Evolutionary conservation across 768 basidiomycete genomes (phyloP).

Genomic region (Dacryopinax primogenitus): DNA sequence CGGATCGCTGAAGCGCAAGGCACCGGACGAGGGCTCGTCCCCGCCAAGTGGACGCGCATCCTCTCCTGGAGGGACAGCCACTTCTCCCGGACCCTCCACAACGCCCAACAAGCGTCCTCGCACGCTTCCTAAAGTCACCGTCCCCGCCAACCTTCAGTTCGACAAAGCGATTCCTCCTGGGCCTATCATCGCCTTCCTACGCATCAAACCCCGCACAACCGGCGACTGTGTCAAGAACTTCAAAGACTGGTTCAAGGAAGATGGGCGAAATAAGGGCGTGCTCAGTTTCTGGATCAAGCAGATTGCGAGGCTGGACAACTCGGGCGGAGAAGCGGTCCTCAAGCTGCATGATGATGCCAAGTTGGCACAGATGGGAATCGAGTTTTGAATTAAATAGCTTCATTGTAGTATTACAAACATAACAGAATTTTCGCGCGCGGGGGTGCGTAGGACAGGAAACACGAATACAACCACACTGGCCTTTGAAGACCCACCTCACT

Average conservation of each 20-base stretch:
- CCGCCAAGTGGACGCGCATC: neutral
- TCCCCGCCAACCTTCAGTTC: neutral
- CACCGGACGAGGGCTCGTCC: neutral
- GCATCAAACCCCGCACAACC: neutral
- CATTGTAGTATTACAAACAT: too few relatives aligned
- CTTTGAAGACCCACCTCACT: neutral
- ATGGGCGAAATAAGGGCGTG: neutral
- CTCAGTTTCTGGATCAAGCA: conserved; percentile 5
- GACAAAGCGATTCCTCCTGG: neutral
- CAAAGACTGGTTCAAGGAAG: conserved; percentile 8
- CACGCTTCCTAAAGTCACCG: neutral
- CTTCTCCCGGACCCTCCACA: neutral
- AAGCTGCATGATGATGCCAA: conserved; percentile 8
- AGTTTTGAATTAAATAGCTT: too few relatives aligned
- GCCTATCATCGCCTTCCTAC: conserved; percentile 3
- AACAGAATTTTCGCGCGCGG: too few relatives aligned
- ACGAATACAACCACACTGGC: too few relatives aligned
- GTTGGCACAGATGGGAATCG: conserved; percentile 5
- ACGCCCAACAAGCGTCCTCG: conserved; percentile 7
- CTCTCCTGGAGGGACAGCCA: neutral
- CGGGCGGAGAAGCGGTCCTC: neutral
- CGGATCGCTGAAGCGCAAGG: neutral
- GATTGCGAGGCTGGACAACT: conserved; percentile 8
- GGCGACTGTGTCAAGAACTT: conserved; percentile 8
- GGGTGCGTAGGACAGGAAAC: too few relatives aligned